phyloP scores from a whole-genome alignment of 176 grass and related monocot genomes.

The Panicum miliaceum region DNA sequence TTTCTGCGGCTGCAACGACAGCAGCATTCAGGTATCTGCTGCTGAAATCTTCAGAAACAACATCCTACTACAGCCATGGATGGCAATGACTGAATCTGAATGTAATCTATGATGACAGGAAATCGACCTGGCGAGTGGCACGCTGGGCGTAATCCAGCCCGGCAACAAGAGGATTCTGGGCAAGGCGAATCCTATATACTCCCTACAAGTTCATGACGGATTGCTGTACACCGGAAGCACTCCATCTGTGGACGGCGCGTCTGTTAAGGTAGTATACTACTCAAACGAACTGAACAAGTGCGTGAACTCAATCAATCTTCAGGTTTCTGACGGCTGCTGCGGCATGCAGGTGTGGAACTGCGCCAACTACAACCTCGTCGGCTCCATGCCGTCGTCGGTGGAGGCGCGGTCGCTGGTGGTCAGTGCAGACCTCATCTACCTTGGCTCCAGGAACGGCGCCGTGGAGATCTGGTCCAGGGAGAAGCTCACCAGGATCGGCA shows the following conservation, averaged over 20 bases:
- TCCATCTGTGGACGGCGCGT: slow-evolving; percentile 47
- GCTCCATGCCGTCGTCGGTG: slow-evolving; percentile 52
- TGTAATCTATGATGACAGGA: slow-evolving; percentile 40
- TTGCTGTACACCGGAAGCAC: slow-evolving; percentile 56
- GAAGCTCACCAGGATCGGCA: slow-evolving; percentile 60
- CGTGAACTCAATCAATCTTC: background rate
- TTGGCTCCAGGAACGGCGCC: slow-evolving; percentile 52
- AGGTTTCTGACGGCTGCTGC: background rate
- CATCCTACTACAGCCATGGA: background rate
- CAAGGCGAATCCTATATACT: slow-evolving; percentile 60
- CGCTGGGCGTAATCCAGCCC: slow-evolving; percentile 51
- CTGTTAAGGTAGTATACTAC: slow-evolving; percentile 45
- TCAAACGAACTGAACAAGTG: background rate
- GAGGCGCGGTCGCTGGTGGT: slow-evolving; percentile 62
- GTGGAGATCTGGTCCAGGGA: slow-evolving; percentile 86
- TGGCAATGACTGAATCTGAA: no score
- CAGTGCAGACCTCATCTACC: slow-evolving; percentile 57
- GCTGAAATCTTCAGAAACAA: background rate
- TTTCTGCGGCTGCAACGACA: slow-evolving; percentile 68
- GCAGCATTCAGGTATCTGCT: slow-evolving; percentile 57
- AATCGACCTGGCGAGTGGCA: slow-evolving; percentile 68
- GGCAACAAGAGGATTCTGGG: slow-evolving; percentile 72
- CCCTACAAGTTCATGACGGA: slow-evolving; percentile 51
- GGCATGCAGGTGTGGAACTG: slow-evolving; percentile 63
- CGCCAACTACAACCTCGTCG: slow-evolving; percentile 61